These are phyloP conservation scores for Artemisia argyi DNA, from an alignment of 129 eudicot species.

Conservation along the genomic window DNA sequence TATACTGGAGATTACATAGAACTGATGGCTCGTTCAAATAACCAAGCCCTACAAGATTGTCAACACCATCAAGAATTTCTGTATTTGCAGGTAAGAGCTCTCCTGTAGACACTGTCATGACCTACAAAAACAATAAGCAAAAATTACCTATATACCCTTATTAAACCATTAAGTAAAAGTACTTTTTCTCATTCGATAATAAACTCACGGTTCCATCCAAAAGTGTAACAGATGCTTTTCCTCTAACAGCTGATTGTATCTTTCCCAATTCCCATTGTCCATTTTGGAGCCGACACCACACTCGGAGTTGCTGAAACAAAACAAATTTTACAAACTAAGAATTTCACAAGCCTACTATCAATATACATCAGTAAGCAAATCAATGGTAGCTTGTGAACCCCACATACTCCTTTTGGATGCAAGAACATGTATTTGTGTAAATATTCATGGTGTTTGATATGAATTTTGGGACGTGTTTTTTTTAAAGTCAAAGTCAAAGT, in stretches of 20 bases:
- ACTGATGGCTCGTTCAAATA: conserved; percentile 95
- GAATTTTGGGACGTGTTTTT: background rate
- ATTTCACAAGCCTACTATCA: background rate
- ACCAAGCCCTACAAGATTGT: conserved; percentile 86
- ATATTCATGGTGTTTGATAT: background rate
- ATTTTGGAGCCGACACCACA: conserved; percentile 71
- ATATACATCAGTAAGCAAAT: background rate
- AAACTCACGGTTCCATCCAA: conserved; percentile 79
- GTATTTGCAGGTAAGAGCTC: conserved; percentile 92
- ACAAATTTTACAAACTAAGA: background rate
- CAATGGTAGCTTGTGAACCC: too few relatives aligned
- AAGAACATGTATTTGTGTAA: too few relatives aligned
- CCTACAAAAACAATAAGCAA: conserved; percentile 43
- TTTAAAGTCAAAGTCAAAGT: too few relatives aligned
- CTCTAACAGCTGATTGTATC: conserved; percentile 70
- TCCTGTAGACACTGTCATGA: conserved; percentile 47
- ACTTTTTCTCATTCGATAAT: background rate
- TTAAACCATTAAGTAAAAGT: conserved; percentile 6
- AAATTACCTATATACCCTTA: background rate
- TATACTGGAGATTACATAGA: conserved; percentile 71
- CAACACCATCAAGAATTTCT: conserved; percentile 83
- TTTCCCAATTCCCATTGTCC: conserved; percentile 84
- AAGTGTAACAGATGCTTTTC: conserved; percentile 71
- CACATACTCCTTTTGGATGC: too few relatives aligned
- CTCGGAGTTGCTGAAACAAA: conserved; percentile 78